Base-by-base conservation (phyloP, 208 protist genomes). In the Herpetomonas tarakana region DNA sequence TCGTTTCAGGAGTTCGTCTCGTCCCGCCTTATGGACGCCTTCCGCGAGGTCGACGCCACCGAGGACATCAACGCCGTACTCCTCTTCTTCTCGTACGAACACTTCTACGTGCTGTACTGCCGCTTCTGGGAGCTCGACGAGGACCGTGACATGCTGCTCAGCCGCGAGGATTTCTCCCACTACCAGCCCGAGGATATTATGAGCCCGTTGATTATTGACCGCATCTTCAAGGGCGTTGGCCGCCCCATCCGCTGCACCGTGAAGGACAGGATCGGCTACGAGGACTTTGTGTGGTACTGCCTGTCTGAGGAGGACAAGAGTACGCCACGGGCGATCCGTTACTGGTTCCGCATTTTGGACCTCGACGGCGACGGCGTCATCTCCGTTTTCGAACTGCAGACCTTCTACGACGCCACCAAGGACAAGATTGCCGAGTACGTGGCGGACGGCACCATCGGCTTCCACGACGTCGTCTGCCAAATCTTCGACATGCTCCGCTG, bases 41-140 rank as follows among this genome's bases (percentile, higher is more conserved):
- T 98, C 52, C 79, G 75, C 26, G 70, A 87, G 58, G 83, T 97
- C 2, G 91, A 96, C 65, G 79, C 77, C 24, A 72, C 84, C 6
- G 75, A 91, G 29, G 91, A 97, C 62, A 97, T 96, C 69, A 97
- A 97, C 62, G 68, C 79, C 0, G 85, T 94, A 24, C 73, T 92
- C n/a, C 73, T 86, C 56, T 99, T 93, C 71, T 99, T 99, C 78
- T 97, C 88, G 19, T 99, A 99, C 76, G 97, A 99, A 78, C 97
- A 99, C 73, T 99, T 99, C 71, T 99, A 99, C 81, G 98, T 99
- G 2, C 75, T 99, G 29, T 99, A 99, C 83, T 99, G 96, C 86
- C 95, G 93, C 47, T 99, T 99, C 77, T 99, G 97, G 97, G 97
- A 99, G 81, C 87, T 99, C 1, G 97, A 99, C 68, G 80, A 76